These are phyloP conservation scores for Solanum gandarillasii DNA, from an alignment of 257 asterid genomes.

Conservation along the genomic window DNA sequence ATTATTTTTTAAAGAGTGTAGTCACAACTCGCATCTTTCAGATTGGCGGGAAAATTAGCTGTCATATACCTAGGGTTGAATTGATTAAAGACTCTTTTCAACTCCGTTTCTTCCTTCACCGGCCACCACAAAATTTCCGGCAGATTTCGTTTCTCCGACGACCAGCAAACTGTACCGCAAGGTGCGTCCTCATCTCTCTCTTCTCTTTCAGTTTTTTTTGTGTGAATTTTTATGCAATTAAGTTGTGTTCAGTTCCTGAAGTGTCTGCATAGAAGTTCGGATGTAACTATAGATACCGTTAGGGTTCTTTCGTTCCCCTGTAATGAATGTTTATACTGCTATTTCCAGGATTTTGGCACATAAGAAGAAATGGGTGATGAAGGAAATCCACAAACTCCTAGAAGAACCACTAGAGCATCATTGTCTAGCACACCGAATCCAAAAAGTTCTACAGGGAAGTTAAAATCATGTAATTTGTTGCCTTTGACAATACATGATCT, in stretches of 20 bases:
- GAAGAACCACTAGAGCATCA: slow-evolving; percentile 59
- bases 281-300: neutral
- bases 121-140: neutral
- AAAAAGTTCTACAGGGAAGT: slow-evolving; percentile 22
- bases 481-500: slow-evolving; percentile 36
- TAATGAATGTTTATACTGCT: neutral
- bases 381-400: slow-evolving; percentile 29
- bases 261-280: neutral
- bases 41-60: neutral
- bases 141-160: neutral
- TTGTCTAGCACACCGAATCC: slow-evolving; percentile 26
- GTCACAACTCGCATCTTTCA: neutral
- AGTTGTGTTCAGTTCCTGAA: neutral
- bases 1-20: neutral
- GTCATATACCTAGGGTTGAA: neutral
- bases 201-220: neutral
- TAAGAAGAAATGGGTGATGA: slow-evolving; percentile 39
- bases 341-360: neutral
- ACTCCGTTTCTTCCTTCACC: neutral
- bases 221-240: neutral
- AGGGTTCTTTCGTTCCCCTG: neutral
- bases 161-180: neutral
- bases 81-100: neutral
- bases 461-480: slow-evolving; percentile 9
- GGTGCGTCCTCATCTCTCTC: neutral